Base-by-base conservation (phyloP, 2,329 filamentous ascomycete species). In the Fusarium secorum region DNA sequence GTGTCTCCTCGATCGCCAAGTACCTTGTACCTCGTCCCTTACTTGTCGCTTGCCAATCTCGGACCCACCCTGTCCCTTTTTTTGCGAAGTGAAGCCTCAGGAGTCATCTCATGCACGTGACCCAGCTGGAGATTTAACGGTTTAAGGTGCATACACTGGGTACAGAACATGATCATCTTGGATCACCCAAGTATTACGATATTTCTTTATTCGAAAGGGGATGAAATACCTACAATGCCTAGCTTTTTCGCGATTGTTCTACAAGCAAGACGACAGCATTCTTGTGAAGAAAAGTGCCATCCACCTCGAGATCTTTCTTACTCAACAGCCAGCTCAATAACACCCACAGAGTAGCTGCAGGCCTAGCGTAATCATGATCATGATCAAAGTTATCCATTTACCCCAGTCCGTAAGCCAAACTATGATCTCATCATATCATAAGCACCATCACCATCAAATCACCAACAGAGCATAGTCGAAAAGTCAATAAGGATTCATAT, bases 1-100 rank as follows among this genome's bases (percentile, higher is more conserved):
- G 79, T 81, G 80, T 80, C 78, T 80, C 76, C 79, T 80, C 76
- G 78, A 79, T 80, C 75, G 74, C 76, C 76, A 76, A 74, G 71
- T 73, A 75, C 56, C 33, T 52, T 52, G 53, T 56, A 56, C 53
- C 39, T 33, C n/a, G 22, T 56, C 53, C 64, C 64, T 67, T 56
- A 66, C 75, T 77, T 75, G 69, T 73, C 68, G 67, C 71, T 71
- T 68, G 70, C 66, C 67, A 55, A 72, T 66, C 49, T 72, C 61
- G 68, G 71, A 63, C 73, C 75, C 72, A 72, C 75, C 73, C 76
- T 79, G 77, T 77, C 68, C 46, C 52, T 55, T 55, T 55, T 55
- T 54, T 42, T 18, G 8, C 20, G 63, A 74, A 74, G 68, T 52
- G 73, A 77, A 77, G 74, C 72, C 73, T 76, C 76, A 75, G 74